Evolutionary conservation across 164 flowering plant species (phyloP).

Genomic region (Dillenia turbinata): DNA sequence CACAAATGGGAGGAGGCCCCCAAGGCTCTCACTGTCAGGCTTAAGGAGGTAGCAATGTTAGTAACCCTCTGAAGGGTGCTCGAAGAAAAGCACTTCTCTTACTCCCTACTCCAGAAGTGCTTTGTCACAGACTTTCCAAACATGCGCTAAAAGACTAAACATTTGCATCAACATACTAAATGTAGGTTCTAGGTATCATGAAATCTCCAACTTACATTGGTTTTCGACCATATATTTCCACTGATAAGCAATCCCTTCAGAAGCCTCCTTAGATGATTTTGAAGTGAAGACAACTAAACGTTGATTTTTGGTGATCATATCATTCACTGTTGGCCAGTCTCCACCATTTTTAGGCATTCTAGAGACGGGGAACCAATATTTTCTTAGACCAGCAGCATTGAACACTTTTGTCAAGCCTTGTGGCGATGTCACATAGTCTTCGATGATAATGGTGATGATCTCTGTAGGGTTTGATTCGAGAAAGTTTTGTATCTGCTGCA

Average conservation of each 20-base stretch:
- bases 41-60: no score
- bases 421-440: slow-evolving; percentile 76
- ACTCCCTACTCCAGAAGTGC: no score
- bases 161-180: no score
- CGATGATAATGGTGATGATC: slow-evolving; percentile 71
- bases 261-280: slow-evolving; percentile 66
- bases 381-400: slow-evolving; percentile 70
- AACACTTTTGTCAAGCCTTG: slow-evolving; percentile 74
- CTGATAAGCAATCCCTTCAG: slow-evolving; percentile 88
- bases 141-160: no score
- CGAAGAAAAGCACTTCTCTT: no score
- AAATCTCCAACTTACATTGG: slow-evolving; percentile 44
- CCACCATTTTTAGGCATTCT: slow-evolving; percentile 81
- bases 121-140: no score
- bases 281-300: slow-evolving; percentile 89
- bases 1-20: no score
- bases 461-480: slow-evolving; percentile 59
- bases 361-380: slow-evolving; percentile 83
- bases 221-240: slow-evolving; percentile 91
- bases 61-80: no score
- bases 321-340: slow-evolving; percentile 85
- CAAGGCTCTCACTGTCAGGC: no score
- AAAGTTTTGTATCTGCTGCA: slow-evolving; percentile 60
- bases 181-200: no score
- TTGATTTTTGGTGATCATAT: slow-evolving; percentile 70